Conservation (phyloP, 1,139 yeast genomes). For the Yamadazyma spencermartinsiae region DNA sequence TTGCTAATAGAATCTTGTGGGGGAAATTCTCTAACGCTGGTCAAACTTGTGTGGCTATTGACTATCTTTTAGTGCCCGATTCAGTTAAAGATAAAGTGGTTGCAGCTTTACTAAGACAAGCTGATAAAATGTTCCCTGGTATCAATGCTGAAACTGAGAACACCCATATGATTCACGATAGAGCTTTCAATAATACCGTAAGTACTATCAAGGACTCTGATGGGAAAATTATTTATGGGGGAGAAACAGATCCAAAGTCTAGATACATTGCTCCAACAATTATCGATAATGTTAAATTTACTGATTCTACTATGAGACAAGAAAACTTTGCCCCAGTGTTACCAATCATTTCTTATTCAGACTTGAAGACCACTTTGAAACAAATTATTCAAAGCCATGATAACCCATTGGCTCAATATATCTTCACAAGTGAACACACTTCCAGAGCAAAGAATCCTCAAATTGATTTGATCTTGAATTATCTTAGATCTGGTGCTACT, state of each 20-base stretch:
- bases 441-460: slow-evolving; percentile 43
- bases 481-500: slow-evolving; percentile 74
- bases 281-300: slow-evolving; percentile 58
- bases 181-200: slow-evolving; percentile 55
- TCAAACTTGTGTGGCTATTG: slow-evolving; percentile 89
- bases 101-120: slow-evolving; percentile 38
- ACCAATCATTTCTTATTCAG: slow-evolving; percentile 63
- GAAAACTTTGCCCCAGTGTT: slow-evolving; percentile 88
- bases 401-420: slow-evolving; percentile 85
- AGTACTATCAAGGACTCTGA: slow-evolving; percentile 50
- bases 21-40: slow-evolving; percentile 83
- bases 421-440: slow-evolving; percentile 54
- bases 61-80: slow-evolving; percentile 70
- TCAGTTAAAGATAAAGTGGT: slow-evolving; percentile 56
- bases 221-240: slow-evolving; percentile 64
- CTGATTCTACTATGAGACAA: slow-evolving; percentile 69
- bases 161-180: slow-evolving; percentile 65
- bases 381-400: slow-evolving; percentile 58
- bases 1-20: slow-evolving; percentile 75
- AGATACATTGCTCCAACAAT: slow-evolving; percentile 76
- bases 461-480: slow-evolving; percentile 48
- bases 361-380: slow-evolving; percentile 49
- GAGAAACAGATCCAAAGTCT: slow-evolving; percentile 42
- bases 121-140: slow-evolving; percentile 40
- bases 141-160: slow-evolving; percentile 32